phyloP scores from a whole-genome alignment of 129 eudicot genomes.

The Rutidosis leptorrhynchoides region DNA sequence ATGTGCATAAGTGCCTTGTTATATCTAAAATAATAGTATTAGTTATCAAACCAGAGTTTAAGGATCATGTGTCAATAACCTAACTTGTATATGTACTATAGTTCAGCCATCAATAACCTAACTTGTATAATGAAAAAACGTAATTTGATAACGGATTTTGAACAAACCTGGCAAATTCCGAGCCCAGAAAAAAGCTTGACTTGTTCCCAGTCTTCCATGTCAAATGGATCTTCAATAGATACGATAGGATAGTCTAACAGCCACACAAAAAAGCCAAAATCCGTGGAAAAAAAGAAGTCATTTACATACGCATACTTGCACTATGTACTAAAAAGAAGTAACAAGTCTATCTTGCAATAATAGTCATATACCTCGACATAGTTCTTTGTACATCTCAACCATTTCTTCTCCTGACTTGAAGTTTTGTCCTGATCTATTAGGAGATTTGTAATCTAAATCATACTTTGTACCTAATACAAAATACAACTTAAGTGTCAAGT shows the following conservation, averaged over 20 bases:
- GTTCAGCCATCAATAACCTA: background rate
- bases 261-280: constrained; percentile 13
- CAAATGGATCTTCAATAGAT: constrained; percentile 98
- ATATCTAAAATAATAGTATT: background rate
- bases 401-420: constrained; percentile 95
- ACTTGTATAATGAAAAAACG: background rate
- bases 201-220: constrained; percentile 99
- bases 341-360: constrained; percentile 11
- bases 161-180: constrained; percentile 83
- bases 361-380: constrained; percentile 63
- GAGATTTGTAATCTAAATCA: constrained; percentile 77
- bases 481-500: constrained; percentile 20
- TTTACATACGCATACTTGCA: background rate
- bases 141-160: constrained; percentile 7
- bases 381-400: constrained; percentile 86
- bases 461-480: constrained; percentile 76
- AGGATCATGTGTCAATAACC: background rate
- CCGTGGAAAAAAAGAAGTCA: background rate
- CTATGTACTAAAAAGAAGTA: background rate
- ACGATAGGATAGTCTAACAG: constrained; percentile 89
- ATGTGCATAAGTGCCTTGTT: background rate
- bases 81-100: background rate
- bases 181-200: constrained; percentile 60
- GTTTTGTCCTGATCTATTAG: constrained; percentile 81
- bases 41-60: background rate